Evolutionary conservation across 805 yeast genomes (phyloP).

Genomic region (Pichia rugopelliculosa): DNA sequence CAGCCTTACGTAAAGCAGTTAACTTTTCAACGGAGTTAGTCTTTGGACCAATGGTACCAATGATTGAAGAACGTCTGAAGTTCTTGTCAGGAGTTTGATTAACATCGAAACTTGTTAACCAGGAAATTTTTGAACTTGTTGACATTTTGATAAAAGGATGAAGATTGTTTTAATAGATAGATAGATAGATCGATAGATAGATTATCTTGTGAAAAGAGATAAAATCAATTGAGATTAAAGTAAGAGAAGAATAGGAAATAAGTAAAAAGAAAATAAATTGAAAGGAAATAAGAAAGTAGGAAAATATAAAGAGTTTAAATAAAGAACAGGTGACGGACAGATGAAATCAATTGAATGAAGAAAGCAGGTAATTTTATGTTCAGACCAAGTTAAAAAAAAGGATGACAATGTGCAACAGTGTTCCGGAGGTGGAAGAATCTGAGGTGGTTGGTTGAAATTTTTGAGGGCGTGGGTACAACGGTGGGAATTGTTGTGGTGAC

Average conservation of each 20-base stretch:
- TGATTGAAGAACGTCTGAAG: conserved; percentile 90
- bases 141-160: conserved; percentile 17
- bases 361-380: too few relatives aligned
- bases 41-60: conserved; percentile 98
- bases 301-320: background rate
- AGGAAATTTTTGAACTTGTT: conserved; percentile 47
- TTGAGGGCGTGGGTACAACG: background rate
- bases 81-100: conserved; percentile 67
- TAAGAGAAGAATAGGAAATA: background rate
- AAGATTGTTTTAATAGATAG: background rate
- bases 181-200: background rate
- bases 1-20: conserved; percentile 89
- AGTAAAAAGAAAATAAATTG: background rate
- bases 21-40: conserved; percentile 84
- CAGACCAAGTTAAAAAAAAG: too few relatives aligned
- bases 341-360: too few relatives aligned
- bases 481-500: background rate
- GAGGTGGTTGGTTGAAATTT: too few relatives aligned
- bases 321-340: background rate
- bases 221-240: too few relatives aligned
- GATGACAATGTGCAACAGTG: background rate
- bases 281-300: background rate
- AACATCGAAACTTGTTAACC: conserved; percentile 78
- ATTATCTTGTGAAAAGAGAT: too few relatives aligned
- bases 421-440: background rate